Conservation (phyloP, 768 basidiomycete species). For the Cystobasidium ongulense region DNA sequence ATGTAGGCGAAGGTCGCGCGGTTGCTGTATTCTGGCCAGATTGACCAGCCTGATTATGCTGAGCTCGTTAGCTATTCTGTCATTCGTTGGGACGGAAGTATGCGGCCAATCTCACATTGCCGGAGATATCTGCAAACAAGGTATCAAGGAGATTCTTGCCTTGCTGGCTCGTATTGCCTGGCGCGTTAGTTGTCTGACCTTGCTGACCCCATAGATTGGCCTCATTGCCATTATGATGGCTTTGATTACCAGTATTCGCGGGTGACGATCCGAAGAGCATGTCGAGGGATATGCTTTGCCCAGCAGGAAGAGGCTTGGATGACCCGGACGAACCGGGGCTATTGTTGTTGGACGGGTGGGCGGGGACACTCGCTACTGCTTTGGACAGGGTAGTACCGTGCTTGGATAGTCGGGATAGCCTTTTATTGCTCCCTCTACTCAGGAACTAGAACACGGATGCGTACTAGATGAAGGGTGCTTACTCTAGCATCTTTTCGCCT, state of each 20-base stretch:
- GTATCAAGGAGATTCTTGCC: not conserved
- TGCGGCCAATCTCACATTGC: not conserved
- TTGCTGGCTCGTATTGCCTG: not conserved
- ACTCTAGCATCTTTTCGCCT: conserved; percentile 38
- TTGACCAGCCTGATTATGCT: too few species aligned
- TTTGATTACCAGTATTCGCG: not conserved
- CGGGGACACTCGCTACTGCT: not conserved
- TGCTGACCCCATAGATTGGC: not conserved
- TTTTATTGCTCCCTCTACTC: too few species aligned
- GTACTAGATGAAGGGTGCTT: not conserved
- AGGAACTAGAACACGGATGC: too few species aligned
- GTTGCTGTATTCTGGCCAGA: not conserved
- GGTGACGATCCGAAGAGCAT: conserved; percentile 33
- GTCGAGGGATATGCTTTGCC: conserved; percentile 39
- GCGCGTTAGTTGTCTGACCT: not conserved
- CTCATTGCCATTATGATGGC: not conserved
- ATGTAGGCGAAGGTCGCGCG: not conserved
- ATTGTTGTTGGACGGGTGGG: not conserved
- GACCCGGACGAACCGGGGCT: not conserved
- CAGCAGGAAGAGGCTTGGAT: conserved; percentile 3
- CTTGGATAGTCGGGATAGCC: conserved; percentile 21
- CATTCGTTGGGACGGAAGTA: too few species aligned
- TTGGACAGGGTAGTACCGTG: conserved; percentile 19
- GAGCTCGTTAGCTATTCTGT: too few species aligned
- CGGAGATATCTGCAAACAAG: not conserved